Evolutionary conservation across 2,329 filamentous ascomycete genomes (phyloP).

Genomic region (Epichloe hybrida): DNA sequence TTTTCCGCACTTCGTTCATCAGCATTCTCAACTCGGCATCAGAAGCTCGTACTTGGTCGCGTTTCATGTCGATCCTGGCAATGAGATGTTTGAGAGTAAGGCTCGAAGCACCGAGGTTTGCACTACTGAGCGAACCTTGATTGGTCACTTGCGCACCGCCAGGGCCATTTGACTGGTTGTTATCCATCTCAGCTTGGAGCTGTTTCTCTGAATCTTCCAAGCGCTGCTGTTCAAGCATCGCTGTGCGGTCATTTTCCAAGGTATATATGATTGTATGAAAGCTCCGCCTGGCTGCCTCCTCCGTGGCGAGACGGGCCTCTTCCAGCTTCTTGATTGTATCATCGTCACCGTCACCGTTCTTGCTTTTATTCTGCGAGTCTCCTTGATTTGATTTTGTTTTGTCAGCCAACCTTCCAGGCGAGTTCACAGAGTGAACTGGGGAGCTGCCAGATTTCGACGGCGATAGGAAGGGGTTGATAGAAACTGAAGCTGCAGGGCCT

Average conservation of each 20-base stretch:
- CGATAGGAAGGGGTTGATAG: constrained; percentile 48
- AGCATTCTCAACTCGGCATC: constrained; percentile 84
- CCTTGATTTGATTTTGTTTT: constrained; percentile 37
- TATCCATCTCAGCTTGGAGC: constrained; percentile 87
- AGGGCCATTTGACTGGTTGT: constrained; percentile 33
- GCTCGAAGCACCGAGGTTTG: constrained; percentile 90
- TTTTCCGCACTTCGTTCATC: constrained; percentile 96
- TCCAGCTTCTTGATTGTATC: constrained; percentile 89
- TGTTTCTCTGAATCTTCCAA: constrained; percentile 93
- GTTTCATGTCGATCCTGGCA: constrained; percentile 84
- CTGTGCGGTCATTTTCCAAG: constrained; percentile 84
- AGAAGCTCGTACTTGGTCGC: constrained; percentile 77
- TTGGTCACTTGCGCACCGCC: constrained; percentile 43
- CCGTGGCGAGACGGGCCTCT: constrained; percentile 79
- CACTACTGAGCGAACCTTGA: constrained; percentile 80
- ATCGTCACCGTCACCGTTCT: constrained; percentile 46
- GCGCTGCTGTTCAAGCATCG: constrained; percentile 95
- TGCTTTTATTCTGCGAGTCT: constrained; percentile 39
- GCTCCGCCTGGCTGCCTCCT: constrained; percentile 76
- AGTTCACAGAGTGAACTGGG: constrained; percentile 48
- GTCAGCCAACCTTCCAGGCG: constrained; percentile 42
- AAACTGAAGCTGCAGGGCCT: constrained; percentile 35
- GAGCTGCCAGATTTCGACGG: constrained; percentile 58
- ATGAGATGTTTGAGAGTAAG: constrained; percentile 95
- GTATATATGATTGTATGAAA: constrained; percentile 94